These are phyloP conservation scores for Curvularia eragrostidis DNA, from an alignment of 2,329 filamentous ascomycete genomes.

Conservation along the genomic window DNA sequence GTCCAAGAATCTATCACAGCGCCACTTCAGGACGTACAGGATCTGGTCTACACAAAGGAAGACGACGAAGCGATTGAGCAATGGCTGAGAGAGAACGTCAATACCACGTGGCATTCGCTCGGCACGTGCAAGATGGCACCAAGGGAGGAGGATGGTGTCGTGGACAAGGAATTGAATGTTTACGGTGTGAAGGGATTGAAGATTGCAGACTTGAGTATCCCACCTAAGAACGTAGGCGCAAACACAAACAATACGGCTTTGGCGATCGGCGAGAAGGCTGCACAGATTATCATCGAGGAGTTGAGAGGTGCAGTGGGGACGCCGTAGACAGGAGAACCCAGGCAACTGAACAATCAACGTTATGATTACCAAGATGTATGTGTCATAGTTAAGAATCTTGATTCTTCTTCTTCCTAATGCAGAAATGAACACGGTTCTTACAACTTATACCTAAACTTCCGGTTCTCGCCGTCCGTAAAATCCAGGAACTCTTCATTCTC, in stretches of 20 bases:
- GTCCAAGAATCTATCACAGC: slow-evolving; percentile 17
- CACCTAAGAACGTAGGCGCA: slow-evolving; percentile 53
- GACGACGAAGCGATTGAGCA: slow-evolving; percentile 52
- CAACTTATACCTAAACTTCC: slow-evolving; percentile 28
- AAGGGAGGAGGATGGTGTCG: slow-evolving; percentile 39
- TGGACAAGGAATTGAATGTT: slow-evolving; percentile 38
- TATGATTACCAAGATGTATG: background rate
- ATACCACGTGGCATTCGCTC: slow-evolving; percentile 44
- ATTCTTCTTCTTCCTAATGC: background rate
- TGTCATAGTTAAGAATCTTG: background rate
- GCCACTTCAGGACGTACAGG: slow-evolving; percentile 20
- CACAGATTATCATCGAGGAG: slow-evolving; percentile 36
- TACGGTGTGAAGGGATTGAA: slow-evolving; percentile 45
- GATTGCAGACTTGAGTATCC: slow-evolving; percentile 53
- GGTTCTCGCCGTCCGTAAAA: slow-evolving; percentile 48
- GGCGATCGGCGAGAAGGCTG: slow-evolving; percentile 45
- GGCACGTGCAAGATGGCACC: slow-evolving; percentile 46
- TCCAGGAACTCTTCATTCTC: slow-evolving; percentile 46
- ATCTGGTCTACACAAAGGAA: slow-evolving; percentile 33
- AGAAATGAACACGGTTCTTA: background rate
- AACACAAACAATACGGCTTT: slow-evolving; percentile 58
- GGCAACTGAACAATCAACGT: background rate
- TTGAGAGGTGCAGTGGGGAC: slow-evolving; percentile 7
- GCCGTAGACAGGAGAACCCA: background rate
- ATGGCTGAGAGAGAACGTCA: slow-evolving; percentile 47